Evolutionary conservation across 352 stramenopile species (phyloP).

Genomic region (Peronospora destructor): DNA sequence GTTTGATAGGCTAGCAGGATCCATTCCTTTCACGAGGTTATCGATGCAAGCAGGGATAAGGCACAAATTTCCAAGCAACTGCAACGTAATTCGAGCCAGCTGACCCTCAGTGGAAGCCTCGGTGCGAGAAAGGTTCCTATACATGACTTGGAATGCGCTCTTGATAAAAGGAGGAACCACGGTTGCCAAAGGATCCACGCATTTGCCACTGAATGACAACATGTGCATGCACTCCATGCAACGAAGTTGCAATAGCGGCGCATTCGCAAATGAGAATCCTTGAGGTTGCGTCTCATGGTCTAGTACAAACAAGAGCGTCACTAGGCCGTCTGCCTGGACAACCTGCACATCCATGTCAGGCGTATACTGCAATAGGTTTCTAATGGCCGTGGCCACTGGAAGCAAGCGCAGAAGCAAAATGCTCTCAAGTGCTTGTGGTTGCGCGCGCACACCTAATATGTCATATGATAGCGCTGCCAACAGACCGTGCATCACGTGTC

Average conservation of each 20-base stretch:
- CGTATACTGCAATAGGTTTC: slow-evolving; percentile 75
- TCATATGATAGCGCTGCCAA: slow-evolving; percentile 64
- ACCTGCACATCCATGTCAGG: slow-evolving; percentile 80
- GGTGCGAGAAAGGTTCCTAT: slow-evolving; percentile 69
- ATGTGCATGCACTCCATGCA: slow-evolving; percentile 85
- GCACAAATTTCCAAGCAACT: slow-evolving; percentile 80
- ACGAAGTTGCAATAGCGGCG: slow-evolving; percentile 70
- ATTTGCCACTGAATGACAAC: slow-evolving; percentile 81
- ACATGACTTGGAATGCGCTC: slow-evolving; percentile 78
- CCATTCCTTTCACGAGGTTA: slow-evolving; percentile 84
- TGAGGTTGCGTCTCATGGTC: slow-evolving; percentile 79
- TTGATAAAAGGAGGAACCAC: slow-evolving; percentile 80
- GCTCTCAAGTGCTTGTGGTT: slow-evolving; percentile 58
- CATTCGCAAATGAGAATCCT: slow-evolving; percentile 68
- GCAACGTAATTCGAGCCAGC: slow-evolving; percentile 67
- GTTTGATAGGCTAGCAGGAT: slow-evolving; percentile 59
- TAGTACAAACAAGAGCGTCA: slow-evolving; percentile 66
- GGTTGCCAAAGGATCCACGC: slow-evolving; percentile 64
- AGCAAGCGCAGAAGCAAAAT: slow-evolving; percentile 67
- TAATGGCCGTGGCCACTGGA: slow-evolving; percentile 69
- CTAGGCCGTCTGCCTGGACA: slow-evolving; percentile 63
- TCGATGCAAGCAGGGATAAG: slow-evolving; percentile 82
- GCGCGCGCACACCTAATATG: slow-evolving; percentile 59
- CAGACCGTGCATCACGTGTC: slow-evolving; percentile 70
- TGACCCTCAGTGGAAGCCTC: slow-evolving; percentile 80